A percentile compares a stretch with the other conserved stretches of the same genome.
These are phyloP conservation scores for Eucalyptus coolabah DNA, from an alignment of 345 rosid species.

Conservation along the genomic window DNA sequence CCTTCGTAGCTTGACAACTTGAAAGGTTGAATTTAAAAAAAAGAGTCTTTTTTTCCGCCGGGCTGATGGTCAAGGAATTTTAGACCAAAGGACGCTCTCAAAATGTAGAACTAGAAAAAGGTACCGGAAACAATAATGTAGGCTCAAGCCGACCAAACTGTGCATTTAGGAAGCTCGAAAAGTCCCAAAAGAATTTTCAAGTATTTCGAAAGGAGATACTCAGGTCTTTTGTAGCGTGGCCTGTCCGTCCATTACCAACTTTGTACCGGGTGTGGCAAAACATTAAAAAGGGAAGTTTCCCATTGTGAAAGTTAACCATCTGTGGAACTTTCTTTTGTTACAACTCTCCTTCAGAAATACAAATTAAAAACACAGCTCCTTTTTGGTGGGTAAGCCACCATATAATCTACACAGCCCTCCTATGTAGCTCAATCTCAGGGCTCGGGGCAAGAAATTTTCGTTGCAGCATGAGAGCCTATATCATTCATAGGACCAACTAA, in stretches of 20 bases:
- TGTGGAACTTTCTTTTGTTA: not conserved
- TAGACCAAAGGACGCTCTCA: not conserved
- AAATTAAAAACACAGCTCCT: not conserved
- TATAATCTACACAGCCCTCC: not conserved
- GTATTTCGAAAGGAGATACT: not conserved
- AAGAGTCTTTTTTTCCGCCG: not conserved
- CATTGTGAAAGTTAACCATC: not conserved
- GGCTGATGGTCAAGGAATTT: not conserved
- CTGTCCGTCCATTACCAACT: too few relatives aligned
- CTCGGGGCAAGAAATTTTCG: not conserved
- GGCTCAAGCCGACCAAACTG: not conserved
- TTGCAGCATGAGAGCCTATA: not conserved
- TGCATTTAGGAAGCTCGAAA: not conserved
- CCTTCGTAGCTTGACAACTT: not conserved
- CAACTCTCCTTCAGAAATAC: not conserved
- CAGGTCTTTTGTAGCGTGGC: not conserved
- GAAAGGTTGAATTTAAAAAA: not conserved
- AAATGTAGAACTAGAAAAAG: not conserved
- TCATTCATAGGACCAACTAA: not conserved
- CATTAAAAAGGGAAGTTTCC: not conserved
- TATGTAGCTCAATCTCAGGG: not conserved
- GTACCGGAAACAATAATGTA: not conserved
- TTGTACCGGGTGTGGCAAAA: not conserved
- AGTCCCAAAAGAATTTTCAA: not conserved
- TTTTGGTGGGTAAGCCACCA: not conserved